Base-by-base conservation (phyloP, 768 basidiomycete genomes). In the Cytidiella melzeri region DNA sequence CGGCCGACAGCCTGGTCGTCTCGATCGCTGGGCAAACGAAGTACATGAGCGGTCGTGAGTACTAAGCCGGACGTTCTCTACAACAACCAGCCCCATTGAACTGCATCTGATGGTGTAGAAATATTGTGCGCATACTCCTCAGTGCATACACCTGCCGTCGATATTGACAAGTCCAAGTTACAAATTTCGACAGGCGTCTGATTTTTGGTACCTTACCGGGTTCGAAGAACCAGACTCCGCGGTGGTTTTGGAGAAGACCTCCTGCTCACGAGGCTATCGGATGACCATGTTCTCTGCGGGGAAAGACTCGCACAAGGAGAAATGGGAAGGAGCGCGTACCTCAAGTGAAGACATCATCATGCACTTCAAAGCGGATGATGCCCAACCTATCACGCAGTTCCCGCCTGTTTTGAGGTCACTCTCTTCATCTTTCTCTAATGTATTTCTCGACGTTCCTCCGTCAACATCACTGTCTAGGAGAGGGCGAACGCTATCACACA, bases 191-290 rank as follows among this genome's bases (percentile, higher is more conserved):
- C 95, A 95, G 67, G 81, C 81, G 0, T 92, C 89, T 30, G 85
- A 95, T 66, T 90, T 94, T 64, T 92, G 87, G 87, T 98, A 99
- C 65, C 73, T 99, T 12, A 96, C 96, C 0, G 96, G 96, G 10
- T 96, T 96, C 59, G 81, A 92, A 50, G 95, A 98, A 62, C 90
- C 93, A 1, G 87, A 95, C 48, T 80, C 95, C 15, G 93, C 90
- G 0, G 71, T 98, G 38, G 74, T 97, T 34, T 73, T 99, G 41
- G 88, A 92, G 64, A 89, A 88, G 58, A 74, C 71, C 28, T 79
- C 84, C 1, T 76, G 54, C 3, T 10, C 83, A 0, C 75, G 81
- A 57, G 93, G 92, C 0, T 97, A 94, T 67, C 75, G 73, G 47
- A 92, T 94, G 87, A 83, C 84, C 0, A 64, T 98, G 27, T 98